phyloP scores from a whole-genome alignment of 2,329 filamentous ascomycete species.

The Colletotrichum falcatum region DNA sequence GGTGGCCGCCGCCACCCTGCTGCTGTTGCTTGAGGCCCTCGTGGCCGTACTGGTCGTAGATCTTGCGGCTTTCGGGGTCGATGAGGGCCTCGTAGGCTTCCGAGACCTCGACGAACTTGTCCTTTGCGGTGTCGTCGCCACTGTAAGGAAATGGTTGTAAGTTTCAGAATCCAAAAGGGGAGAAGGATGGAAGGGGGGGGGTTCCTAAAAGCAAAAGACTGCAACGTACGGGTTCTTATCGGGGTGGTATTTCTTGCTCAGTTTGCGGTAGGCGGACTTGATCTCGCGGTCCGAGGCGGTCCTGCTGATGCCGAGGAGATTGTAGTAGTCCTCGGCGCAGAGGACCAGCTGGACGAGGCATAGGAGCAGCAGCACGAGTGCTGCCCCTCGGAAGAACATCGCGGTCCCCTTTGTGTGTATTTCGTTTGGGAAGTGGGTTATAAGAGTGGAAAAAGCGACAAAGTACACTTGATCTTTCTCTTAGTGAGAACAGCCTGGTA shows the following conservation, averaged over 20 bases:
- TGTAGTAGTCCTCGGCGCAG: constrained; percentile 82
- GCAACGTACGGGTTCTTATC: constrained; percentile 92
- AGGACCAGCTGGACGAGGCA: constrained; percentile 65
- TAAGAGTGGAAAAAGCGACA: background rate
- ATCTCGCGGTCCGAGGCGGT: constrained; percentile 87
- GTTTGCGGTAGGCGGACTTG: constrained; percentile 90
- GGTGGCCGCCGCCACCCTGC: constrained; percentile 70
- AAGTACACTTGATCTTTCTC: background rate
- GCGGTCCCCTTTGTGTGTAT: constrained; percentile 44
- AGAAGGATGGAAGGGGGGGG: background rate
- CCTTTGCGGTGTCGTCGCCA: constrained; percentile 80
- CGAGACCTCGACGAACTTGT: constrained; percentile 93
- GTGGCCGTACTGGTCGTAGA: constrained; percentile 95
- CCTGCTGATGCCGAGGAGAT: constrained; percentile 83
- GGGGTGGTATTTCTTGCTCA: constrained; percentile 96
- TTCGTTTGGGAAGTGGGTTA: constrained; percentile 1
- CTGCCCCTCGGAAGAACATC: constrained; percentile 66
- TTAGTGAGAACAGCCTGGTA: background rate
- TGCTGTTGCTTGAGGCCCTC: constrained; percentile 89
- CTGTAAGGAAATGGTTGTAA: constrained; percentile 55
- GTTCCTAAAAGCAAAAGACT: background rate
- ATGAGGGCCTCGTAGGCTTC: constrained; percentile 96
- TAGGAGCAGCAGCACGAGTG: constrained; percentile 63
- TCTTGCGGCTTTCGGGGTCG: constrained; percentile 80
- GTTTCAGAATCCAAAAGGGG: background rate